phyloP scores from a whole-genome alignment of 2,329 filamentous ascomycete species.

The Cytospora piceae region DNA sequence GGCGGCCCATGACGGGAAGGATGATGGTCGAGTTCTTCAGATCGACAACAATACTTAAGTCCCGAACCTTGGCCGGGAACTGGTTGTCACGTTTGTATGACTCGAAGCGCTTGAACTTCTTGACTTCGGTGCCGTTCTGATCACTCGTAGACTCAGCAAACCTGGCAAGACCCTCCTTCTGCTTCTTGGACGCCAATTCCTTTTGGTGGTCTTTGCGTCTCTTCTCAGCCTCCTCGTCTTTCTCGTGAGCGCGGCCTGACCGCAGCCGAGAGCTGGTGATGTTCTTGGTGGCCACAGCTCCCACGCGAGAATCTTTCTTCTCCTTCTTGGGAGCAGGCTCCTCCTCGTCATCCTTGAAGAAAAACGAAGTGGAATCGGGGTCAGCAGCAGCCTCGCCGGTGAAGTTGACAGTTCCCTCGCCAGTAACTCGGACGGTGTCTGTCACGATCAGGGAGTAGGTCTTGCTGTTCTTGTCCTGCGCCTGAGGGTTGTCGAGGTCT shows the following conservation, averaged over 20 bases:
- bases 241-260: slow-evolving; percentile 79
- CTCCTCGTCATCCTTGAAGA: slow-evolving; percentile 96
- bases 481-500: slow-evolving; percentile 83
- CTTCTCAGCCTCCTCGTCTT: slow-evolving; percentile 87
- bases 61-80: slow-evolving; percentile 79
- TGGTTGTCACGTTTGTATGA: slow-evolving; percentile 99
- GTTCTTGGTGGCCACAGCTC: slow-evolving; percentile 89
- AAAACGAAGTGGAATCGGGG: slow-evolving; percentile 94
- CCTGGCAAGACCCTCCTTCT: slow-evolving; percentile 80
- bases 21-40: slow-evolving; percentile 88
- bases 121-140: slow-evolving; percentile 87
- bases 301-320: slow-evolving; percentile 81
- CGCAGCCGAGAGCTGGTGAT: slow-evolving; percentile 92
- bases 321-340: slow-evolving; percentile 87
- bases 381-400: slow-evolving; percentile 91
- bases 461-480: slow-evolving; percentile 88
- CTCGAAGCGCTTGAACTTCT: slow-evolving; percentile 99
- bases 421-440: slow-evolving; percentile 85
- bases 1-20: slow-evolving; percentile 94
- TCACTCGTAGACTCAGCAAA: slow-evolving; percentile 85
- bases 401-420: slow-evolving; percentile 79
- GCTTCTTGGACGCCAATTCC: slow-evolving; percentile 83
- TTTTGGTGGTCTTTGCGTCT: slow-evolving; percentile 90
- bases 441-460: slow-evolving; percentile 88
- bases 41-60: slow-evolving; percentile 88